Base-by-base conservation (phyloP, 371 early-diverging fungal species). In the Rhizopus arrhizus region DNA sequence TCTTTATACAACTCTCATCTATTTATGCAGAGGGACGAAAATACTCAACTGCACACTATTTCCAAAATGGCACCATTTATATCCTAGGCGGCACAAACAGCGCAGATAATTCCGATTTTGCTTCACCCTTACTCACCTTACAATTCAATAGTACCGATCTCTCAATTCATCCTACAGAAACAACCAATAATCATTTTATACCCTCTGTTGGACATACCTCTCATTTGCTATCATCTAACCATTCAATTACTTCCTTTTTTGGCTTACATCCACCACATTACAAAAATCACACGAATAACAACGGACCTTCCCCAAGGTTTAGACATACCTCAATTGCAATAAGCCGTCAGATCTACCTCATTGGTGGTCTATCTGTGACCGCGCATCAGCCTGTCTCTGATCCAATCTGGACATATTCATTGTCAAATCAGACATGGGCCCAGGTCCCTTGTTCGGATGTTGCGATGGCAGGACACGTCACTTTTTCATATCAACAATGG, bases 11-110 rank as follows among this genome's bases (percentile, higher is more conserved):
- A 8, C 40, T 62, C 49, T 42, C 49, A 9, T 22, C 42, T 34
- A 56, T 61, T 33, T 22, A 56, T 61, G 62, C 62, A 62, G 16
- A 56, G 22, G 35, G 34, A 34, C 36, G 62, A 40, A 62, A 62
- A 56, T 31, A 56, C 35, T 56, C 57, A 34, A 56, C 62, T 51
- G 62, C 45, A 29, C 57, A 62, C 50, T 62, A 49, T 34, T 62
- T 56, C 42, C 29, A 31, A 45, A 62, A 62, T 15, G 57, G 57
- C 33, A 62, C 62, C 33, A 38, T 62, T 10, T 56, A 56, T 56
- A 15, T 62, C 50, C 34, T 62, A 43, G 62, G 62, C 31, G 62
- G 62, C 42, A 56, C 43, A 31, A 41, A 40, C 15, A 48, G 28
- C 36, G 42, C 51, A 22, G 36, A 32, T 22, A 33, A 33, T n/a